Evolutionary conservation across 2,329 filamentous ascomycete species (phyloP), one percentile per base, ranked within the genome.

Genomic region (Sporothrix brunneoviolacea): DNA sequence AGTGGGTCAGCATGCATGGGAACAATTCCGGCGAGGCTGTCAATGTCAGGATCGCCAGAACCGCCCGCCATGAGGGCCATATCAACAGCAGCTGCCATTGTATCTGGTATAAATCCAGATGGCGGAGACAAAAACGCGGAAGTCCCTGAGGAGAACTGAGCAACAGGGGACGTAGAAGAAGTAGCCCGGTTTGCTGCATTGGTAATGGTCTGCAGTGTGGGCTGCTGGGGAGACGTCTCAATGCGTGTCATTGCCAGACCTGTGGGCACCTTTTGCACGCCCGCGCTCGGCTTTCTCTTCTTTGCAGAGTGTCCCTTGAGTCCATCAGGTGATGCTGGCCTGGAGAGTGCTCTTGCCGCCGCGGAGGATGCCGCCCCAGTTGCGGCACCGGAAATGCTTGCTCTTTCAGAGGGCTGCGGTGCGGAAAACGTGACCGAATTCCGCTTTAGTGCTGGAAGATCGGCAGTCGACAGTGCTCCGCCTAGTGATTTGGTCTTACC

Each of bases 201-300:
- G 50, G 59, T 5, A 52, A 67, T 16, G 63, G 51, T 66, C 55
- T 59, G 68, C 61, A 57, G 64, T 60, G 50, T 62, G 58, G 54
- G 68, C 61, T 60, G 70, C 61, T 59, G 76, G 3, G 53, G 48
- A 13, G 66, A 70, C 2, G 80, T 83, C 58, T 93, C 86, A 32
- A 93, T 72, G 50, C 82, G 82, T 2, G 90, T 95, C 90, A 95
- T 95, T 8, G 84, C 79, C 58, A 95, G 68, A 15, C 80, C 83
- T 16, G 78, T 82, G 0, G 88, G 86, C 13, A 94, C 70, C 64
- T 88, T 88, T 30, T 72, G 68, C 15, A 80, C 78, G 36, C 76
- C 53, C 0, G 35, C 76, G 63, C 84, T 90, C 6, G 84, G 82
- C 66, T 95, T 95, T 55, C 90, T 79, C 69, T 90, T 90, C 73